Percentiles rank a stretch among this genome's conserved stretches.
These are phyloP conservation scores for Lachnellula willkommii DNA, from an alignment of 2,329 filamentous ascomycete species.

Conservation along the genomic window DNA sequence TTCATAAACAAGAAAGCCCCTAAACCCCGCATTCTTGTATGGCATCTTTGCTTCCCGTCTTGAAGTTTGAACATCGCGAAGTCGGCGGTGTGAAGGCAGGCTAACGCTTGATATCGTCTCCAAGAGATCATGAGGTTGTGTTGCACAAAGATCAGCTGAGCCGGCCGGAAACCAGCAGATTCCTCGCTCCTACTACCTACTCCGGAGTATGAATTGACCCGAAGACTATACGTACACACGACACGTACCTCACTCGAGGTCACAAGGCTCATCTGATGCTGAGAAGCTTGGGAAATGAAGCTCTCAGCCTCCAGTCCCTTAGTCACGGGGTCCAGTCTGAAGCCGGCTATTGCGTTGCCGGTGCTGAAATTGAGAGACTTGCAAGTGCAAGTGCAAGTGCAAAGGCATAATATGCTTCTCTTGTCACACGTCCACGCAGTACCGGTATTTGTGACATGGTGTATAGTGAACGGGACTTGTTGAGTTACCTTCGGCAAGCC, in stretches of 20 bases:
- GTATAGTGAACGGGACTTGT: no score
- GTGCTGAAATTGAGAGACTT: background rate
- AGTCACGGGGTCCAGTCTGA: no score
- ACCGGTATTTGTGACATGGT: no score
- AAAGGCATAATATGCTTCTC: no score
- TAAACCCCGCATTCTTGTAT: background rate
- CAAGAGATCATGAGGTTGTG: background rate
- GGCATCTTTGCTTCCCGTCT: background rate
- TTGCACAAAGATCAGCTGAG: background rate
- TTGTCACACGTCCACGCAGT: no score
- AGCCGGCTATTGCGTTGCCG: no score
- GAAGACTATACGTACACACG: no score
- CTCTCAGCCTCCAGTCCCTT: background rate
- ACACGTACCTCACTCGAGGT: background rate
- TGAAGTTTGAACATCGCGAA: background rate
- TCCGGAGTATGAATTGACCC: no score
- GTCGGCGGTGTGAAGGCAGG: background rate
- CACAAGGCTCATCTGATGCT: background rate
- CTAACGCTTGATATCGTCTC: background rate
- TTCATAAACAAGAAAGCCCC: no score
- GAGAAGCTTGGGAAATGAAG: background rate
- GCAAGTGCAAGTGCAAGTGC: background rate
- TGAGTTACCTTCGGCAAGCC: no score
- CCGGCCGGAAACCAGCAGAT: background rate
- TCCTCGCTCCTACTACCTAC: background rate